A percentile compares a stretch with the other conserved stretches of the same genome.
Conservation (phyloP, 176 grass and related monocot species). For the Carex pumila region DNA sequence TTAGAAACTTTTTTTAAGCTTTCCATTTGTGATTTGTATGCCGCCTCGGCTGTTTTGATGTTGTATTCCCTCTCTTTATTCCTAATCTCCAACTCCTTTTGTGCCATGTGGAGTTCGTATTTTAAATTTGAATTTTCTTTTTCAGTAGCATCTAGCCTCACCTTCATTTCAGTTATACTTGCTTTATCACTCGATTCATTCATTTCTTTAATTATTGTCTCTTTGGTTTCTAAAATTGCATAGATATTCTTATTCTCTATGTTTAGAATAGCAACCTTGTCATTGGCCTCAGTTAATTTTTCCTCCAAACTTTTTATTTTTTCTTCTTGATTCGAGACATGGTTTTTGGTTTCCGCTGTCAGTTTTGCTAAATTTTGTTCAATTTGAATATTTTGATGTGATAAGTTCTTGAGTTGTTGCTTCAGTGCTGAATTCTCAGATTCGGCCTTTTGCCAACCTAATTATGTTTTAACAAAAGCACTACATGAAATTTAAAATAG, state of each 20-base stretch:
- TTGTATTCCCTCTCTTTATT: slow-evolving; percentile 58
- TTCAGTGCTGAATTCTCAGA: slow-evolving; percentile 1
- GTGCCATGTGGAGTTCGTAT: slow-evolving; percentile 75
- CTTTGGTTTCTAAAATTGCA: slow-evolving; percentile 42
- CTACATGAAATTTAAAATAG: background rate
- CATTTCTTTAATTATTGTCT: slow-evolving; percentile 42
- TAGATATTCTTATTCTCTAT: slow-evolving; percentile 45
- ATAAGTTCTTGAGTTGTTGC: slow-evolving; percentile 12
- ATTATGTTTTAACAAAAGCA: background rate
- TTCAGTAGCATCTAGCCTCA: slow-evolving; percentile 44
- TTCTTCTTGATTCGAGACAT: slow-evolving; percentile 49
- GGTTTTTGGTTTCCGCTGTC: slow-evolving; percentile 37
- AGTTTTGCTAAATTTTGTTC: slow-evolving; percentile 56
- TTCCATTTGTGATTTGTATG: slow-evolving; percentile 53
- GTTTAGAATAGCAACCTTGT: slow-evolving; percentile 36
- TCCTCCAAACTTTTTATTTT: slow-evolving; percentile 36
- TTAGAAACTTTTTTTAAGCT: slow-evolving; percentile 40
- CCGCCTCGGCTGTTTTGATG: slow-evolving; percentile 56
- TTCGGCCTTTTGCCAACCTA: slow-evolving; percentile 28
- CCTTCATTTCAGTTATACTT: slow-evolving; percentile 35
- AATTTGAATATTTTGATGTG: slow-evolving; percentile 33
- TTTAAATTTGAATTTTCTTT: slow-evolving; percentile 50
- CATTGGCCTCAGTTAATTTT: slow-evolving; percentile 37
- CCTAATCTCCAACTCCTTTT: slow-evolving; percentile 76
- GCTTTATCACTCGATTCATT: slow-evolving; percentile 31